A percentile compares a stretch with the other conserved stretches of the same genome.
phyloP scores from a whole-genome alignment of 164 flowering plant species.

The Aristolochia contorta region DNA sequence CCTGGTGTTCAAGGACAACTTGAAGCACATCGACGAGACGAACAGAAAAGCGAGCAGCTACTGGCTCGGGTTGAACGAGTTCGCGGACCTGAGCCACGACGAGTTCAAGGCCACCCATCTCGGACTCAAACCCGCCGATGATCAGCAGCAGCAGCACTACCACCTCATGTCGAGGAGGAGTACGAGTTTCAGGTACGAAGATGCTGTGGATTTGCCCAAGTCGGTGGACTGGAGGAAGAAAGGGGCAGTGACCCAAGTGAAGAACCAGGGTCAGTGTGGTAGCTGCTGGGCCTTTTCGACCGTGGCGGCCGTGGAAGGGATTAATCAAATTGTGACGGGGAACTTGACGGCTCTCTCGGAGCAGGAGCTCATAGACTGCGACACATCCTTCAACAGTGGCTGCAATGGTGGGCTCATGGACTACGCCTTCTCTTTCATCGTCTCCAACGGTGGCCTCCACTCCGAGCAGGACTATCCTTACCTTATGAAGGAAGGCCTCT shows the following conservation, averaged over 20 bases:
- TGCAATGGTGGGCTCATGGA: constrained; percentile 86
- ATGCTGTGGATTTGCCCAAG: constrained; percentile 46
- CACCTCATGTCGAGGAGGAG: constrained; percentile 16
- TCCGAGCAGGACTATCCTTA: constrained; percentile 73
- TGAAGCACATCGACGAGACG: constrained; percentile 60
- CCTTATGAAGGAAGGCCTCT: constrained; percentile 54
- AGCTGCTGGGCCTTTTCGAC: constrained; percentile 96
- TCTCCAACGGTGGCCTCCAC: constrained; percentile 46
- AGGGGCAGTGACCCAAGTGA: constrained; percentile 68
- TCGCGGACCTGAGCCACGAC: constrained; percentile 68
- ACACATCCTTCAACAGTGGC: constrained; percentile 51
- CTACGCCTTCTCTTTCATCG: constrained; percentile 55
- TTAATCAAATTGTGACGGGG: constrained; percentile 72
- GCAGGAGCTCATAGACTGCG: constrained; percentile 80
- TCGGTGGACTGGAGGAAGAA: constrained; percentile 88
- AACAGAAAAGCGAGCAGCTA: constrained; percentile 49
- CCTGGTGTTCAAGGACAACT: constrained; percentile 68
- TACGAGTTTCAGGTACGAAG: constrained; percentile 23
- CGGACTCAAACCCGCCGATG: constrained; percentile 31
- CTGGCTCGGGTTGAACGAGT: constrained; percentile 78
- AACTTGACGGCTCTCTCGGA: constrained; percentile 66
- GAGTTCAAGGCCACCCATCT: constrained; percentile 59
- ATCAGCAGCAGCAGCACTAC: too few relatives aligned
- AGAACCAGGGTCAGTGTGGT: constrained; percentile 83
- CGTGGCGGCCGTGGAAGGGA: constrained; percentile 83